phyloP scores from a whole-genome alignment of 2,329 filamentous ascomycete species.

The Arthroderma sp. region DNA sequence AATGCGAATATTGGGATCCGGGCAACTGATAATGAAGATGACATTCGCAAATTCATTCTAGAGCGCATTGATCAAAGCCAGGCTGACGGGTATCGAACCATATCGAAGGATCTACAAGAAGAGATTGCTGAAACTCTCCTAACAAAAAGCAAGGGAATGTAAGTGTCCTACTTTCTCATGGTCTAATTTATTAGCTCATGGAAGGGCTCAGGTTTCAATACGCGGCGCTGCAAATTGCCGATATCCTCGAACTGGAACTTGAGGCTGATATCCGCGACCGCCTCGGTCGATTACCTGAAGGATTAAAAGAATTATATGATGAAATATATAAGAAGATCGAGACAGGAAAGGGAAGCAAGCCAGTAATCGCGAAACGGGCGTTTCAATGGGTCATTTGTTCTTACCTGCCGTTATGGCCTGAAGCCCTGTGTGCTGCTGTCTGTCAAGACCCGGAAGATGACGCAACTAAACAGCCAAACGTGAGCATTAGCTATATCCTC shows the following conservation, averaged over 20 bases:
- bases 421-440: slow-evolving; percentile 10
- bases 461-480: slow-evolving; percentile 1
- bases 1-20: slow-evolving; percentile 9
- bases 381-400: slow-evolving; percentile 17
- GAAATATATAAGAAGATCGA: slow-evolving; percentile 15
- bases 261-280: slow-evolving; percentile 14
- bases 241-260: slow-evolving; percentile 14
- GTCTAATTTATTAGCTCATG: slow-evolving; percentile 1
- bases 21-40: slow-evolving; percentile 18
- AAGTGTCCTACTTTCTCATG: slow-evolving; percentile 5
- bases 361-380: slow-evolving; percentile 12
- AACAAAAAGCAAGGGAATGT: slow-evolving; percentile 19
- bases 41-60: slow-evolving; percentile 18
- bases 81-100: slow-evolving; percentile 8
- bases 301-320: slow-evolving; percentile 19
- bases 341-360: slow-evolving; percentile 6
- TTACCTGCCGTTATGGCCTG: slow-evolving; percentile 6
- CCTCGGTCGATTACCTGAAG: slow-evolving; percentile 19
- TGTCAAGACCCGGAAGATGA: slow-evolving; percentile 9
- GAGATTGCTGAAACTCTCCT: slow-evolving; percentile 14
- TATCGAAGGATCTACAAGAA: slow-evolving; percentile 9
- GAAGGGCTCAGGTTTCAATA: slow-evolving; percentile 21
- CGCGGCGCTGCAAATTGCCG: slow-evolving; percentile 19
- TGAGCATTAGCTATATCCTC: slow-evolving; percentile 12
- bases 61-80: slow-evolving; percentile 12